Conservation (phyloP, 352 stramenopile genomes). For the Bremia lactucae region DNA sequence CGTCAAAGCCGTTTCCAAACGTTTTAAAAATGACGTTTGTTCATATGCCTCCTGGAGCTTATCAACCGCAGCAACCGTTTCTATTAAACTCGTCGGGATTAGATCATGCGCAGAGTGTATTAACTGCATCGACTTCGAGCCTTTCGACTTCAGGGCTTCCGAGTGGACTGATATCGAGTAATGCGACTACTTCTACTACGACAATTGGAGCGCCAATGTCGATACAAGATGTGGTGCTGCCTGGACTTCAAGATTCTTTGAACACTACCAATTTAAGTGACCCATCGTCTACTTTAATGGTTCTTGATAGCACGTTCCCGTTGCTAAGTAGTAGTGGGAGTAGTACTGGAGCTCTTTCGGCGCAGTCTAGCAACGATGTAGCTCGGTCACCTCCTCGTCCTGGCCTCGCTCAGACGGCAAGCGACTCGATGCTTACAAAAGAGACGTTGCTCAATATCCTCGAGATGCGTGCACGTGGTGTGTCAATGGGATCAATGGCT, state of each 20-base stretch:
- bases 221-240: conserved; percentile 2
- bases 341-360: conserved; percentile 14
- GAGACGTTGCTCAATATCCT: conserved; percentile 32
- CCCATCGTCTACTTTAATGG: conserved; percentile 23
- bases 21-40: conserved; percentile 77
- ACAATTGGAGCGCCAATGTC: conserved; percentile 5
- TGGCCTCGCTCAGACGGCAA: conserved; percentile 30
- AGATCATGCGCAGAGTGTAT: conserved; percentile 13
- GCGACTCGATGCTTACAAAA: conserved; percentile 30
- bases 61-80: conserved; percentile 23
- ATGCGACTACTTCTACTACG: neutral
- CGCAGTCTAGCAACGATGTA: conserved; percentile 17
- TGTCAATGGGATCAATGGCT: conserved; percentile 45
- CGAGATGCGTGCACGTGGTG: conserved; percentile 39
- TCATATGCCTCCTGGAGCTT: conserved; percentile 14
- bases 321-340: conserved; percentile 18
- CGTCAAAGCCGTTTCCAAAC: conserved; percentile 61
- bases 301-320: conserved; percentile 15
- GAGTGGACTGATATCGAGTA: conserved; percentile 11
- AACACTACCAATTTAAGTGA: conserved; percentile 16
- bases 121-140: conserved; percentile 8
- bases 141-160: conserved; percentile 13
- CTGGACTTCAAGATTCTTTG: conserved; percentile 11
- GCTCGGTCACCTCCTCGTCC: conserved; percentile 23
- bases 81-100: conserved; percentile 10